Percentiles rank a stretch among this genome's conserved stretches.
These are phyloP conservation scores for Sclerotinia glacialis DNA, from an alignment of 2,329 filamentous ascomycete genomes.

Conservation along the genomic window DNA sequence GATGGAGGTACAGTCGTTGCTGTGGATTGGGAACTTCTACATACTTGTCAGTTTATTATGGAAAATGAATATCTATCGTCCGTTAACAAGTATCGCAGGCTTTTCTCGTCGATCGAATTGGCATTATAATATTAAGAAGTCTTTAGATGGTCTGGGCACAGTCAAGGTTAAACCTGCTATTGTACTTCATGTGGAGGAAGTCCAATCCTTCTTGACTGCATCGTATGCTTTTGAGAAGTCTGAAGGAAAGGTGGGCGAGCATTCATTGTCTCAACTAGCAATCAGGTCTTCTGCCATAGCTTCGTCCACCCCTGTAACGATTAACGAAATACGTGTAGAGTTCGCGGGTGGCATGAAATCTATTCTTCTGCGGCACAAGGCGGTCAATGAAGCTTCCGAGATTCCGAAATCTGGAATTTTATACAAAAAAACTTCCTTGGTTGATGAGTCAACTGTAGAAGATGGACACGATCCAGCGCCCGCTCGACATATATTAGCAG, in stretches of 20 bases:
- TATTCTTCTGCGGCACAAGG: conserved; percentile 47
- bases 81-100: conserved; percentile 42
- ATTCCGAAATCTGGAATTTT: conserved; percentile 9
- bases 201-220: conserved; percentile 53
- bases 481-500: conserved; percentile 46
- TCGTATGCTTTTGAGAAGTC: conserved; percentile 58
- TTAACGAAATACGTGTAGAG: conserved; percentile 52
- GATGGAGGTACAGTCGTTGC: conserved; percentile 57
- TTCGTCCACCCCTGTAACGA: conserved; percentile 50
- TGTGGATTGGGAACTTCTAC: conserved; percentile 64
- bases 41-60: conserved; percentile 49
- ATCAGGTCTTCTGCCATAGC: conserved; percentile 56
- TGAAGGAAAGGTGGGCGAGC: conserved; percentile 61
- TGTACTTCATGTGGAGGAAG: conserved; percentile 49
- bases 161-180: conserved; percentile 49
- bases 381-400: conserved; percentile 5
- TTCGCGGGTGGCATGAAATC: conserved; percentile 59
- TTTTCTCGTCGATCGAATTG: conserved; percentile 55
- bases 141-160: conserved; percentile 50
- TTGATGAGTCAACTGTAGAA: conserved; percentile 25
- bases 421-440: conserved; percentile 29
- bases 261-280: conserved; percentile 55
- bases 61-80: neutral
- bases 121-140: conserved; percentile 59
- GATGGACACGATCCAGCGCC: conserved; percentile 22